Conservation (phyloP, 306 rosid species). For the Gastrolobium bilobum region DNA sequence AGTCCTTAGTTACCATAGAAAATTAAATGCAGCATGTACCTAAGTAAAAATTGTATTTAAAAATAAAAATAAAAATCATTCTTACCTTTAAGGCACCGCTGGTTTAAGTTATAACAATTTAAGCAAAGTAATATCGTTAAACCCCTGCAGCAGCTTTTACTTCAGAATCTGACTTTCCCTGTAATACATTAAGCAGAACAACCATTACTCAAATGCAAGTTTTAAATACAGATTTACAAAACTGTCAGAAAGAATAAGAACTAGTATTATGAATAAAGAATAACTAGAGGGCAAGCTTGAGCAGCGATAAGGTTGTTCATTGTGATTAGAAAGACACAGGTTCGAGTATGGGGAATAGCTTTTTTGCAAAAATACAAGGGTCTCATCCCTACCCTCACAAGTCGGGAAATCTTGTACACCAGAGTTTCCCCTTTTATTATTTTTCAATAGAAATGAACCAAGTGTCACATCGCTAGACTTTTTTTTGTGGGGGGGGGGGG, state of each 20-base stretch:
- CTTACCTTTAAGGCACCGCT: constrained; percentile 36
- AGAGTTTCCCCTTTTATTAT: neutral
- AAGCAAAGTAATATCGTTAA: constrained; percentile 45
- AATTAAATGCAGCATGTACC: neutral
- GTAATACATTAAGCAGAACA: constrained; percentile 46
- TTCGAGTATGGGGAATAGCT: too few species aligned
- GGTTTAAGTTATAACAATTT: constrained; percentile 7
- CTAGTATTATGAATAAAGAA: neutral
- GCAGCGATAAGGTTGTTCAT: too few species aligned
- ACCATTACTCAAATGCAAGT: constrained; percentile 27
- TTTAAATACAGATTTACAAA: constrained; percentile 13
- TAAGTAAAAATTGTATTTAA: constrained; percentile 17
- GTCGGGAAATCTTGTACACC: neutral
- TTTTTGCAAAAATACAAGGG: too few species aligned
- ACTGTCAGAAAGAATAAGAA: constrained; percentile 14
- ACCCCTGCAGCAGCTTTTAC: constrained; percentile 74
- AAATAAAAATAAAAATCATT: neutral
- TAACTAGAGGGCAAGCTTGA: neutral
- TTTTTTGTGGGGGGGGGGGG: neutral
- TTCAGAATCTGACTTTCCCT: constrained; percentile 74
- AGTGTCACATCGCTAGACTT: constrained; percentile 5
- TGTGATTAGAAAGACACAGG: too few species aligned
- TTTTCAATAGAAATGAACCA: constrained; percentile 1
- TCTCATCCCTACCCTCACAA: too few species aligned
- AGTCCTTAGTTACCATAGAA: neutral